A percentile compares a stretch with the other conserved stretches of the same genome.
Evolutionary conservation across 208 protist species (phyloP).

Genomic region (Acanthamoeba triangularis): DNA sequence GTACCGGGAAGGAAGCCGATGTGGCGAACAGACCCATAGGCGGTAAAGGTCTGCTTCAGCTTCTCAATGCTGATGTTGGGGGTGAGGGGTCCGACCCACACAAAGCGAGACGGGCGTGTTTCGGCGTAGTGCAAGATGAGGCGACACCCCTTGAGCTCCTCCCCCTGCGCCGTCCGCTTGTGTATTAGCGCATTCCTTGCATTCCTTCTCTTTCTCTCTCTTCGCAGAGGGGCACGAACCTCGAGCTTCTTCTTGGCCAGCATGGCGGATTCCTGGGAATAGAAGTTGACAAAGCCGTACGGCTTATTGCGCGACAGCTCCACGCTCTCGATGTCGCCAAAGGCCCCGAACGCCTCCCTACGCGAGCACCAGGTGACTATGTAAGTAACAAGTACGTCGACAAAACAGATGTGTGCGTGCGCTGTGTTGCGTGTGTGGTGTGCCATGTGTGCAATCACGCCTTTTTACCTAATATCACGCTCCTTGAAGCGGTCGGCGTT

Average conservation of each 20-base stretch:
- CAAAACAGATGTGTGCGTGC: too few relatives aligned
- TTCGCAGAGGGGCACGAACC: background rate
- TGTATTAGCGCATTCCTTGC: background rate
- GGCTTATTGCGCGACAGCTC: background rate
- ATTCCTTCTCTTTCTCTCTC: background rate
- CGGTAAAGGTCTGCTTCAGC: background rate
- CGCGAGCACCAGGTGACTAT: too few relatives aligned
- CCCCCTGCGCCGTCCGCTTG: background rate
- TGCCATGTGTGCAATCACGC: too few relatives aligned
- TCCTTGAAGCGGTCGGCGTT: background rate
- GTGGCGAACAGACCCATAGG: background rate
- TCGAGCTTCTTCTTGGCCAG: background rate
- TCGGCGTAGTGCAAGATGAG: background rate
- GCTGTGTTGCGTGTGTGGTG: too few relatives aligned
- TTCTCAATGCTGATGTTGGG: background rate
- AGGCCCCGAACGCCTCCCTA: background rate
- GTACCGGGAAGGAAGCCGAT: background rate
- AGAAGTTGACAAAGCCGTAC: constrained; percentile 34
- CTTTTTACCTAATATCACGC: background rate
- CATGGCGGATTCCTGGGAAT: background rate
- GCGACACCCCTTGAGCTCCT: background rate
- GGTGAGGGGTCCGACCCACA: background rate
- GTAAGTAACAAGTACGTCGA: too few relatives aligned
- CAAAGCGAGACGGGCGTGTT: background rate
- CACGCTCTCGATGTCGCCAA: background rate